phyloP scores from a whole-genome alignment of 2,329 filamentous ascomycete genomes.

The Trichoderma breve region DNA sequence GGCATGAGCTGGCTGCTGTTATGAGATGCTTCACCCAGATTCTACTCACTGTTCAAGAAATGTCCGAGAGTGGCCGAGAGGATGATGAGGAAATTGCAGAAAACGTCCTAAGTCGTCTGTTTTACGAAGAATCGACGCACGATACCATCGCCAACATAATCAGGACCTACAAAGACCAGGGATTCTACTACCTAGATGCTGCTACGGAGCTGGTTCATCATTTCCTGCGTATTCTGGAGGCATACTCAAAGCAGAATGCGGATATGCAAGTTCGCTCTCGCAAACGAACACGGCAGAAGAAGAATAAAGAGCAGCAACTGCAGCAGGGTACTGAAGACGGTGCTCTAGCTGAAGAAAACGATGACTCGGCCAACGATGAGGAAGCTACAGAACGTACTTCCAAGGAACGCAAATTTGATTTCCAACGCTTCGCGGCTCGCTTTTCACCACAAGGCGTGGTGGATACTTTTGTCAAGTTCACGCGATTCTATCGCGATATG shows the following conservation, averaged over 20 bases:
- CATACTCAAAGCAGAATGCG: conserved; percentile 90
- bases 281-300: conserved; percentile 70
- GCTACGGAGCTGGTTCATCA: conserved; percentile 88
- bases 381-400: conserved; percentile 66
- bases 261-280: conserved; percentile 90
- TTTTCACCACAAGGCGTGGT: conserved; percentile 84
- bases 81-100: conserved; percentile 98
- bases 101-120: conserved; percentile 94
- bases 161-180: conserved; percentile 86
- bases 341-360: conserved; percentile 58
- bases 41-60: conserved; percentile 85
- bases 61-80: conserved; percentile 78
- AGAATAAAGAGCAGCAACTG: conserved; percentile 61
- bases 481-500: conserved; percentile 77
- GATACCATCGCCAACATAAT: conserved; percentile 80
- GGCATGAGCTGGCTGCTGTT: conserved; percentile 80
- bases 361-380: conserved; percentile 70
- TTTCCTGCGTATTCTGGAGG: conserved; percentile 86
- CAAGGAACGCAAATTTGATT: conserved; percentile 91
- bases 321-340: conserved; percentile 40
- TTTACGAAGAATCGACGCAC: conserved; percentile 95
- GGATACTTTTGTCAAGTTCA: conserved; percentile 82
- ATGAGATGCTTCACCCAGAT: conserved; percentile 97
- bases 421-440: conserved; percentile 74
- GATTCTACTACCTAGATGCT: conserved; percentile 89